Evolutionary conservation across 306 rosid species (phyloP), one percentile per base, ranked within the genome.

Genomic region (Luffa acutangula): DNA sequence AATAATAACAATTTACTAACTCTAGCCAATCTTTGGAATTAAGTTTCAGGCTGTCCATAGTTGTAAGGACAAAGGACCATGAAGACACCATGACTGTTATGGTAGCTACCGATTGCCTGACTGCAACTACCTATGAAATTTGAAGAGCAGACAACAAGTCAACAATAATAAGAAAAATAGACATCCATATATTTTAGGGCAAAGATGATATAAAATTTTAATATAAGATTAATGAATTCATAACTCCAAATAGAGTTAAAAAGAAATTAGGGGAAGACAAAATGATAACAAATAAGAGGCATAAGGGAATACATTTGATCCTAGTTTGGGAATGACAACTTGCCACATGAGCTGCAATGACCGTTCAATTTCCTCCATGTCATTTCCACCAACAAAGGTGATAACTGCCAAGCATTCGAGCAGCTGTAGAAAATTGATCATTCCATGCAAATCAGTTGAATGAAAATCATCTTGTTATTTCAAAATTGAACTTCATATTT

Each of bases 301-400:
- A 76, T 39, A 70, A 12, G 31, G 37, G 62, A 88, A 46, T 82
- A 95, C 99, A 81, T 95, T 93, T 75, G 96, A 83, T 62, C 88
- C 89, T 80, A 86, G 83, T 75, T 93, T 95, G 54, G 97, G 97
- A 84, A 90, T 91, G 85, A 93, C 91, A 56, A 92, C 89, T 84
- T 92, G 97, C 99, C 99, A 93, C 97, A 93, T 90, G 58, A 86
- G 82, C 79, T 92, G 97, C 97, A 90, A 90, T 45, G 97, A 95
- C 42, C 72, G 82, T 74, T 95, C 96, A 65, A 95, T 93, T 85
- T 91, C 93, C 83, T 95, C 97, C 76, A 87, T 84, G 83, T 90
- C 96, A 75, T 46, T 88, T 43, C 96, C 97, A 59, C 99, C 97
- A 79, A 93, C 89, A 77, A 95, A 92, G 67, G 94, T 93, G 84